Evolutionary conservation across 768 basidiomycete species (phyloP), one percentile per base, ranked within the genome.

Genomic region (Gloeopeniophorella convolvens): DNA sequence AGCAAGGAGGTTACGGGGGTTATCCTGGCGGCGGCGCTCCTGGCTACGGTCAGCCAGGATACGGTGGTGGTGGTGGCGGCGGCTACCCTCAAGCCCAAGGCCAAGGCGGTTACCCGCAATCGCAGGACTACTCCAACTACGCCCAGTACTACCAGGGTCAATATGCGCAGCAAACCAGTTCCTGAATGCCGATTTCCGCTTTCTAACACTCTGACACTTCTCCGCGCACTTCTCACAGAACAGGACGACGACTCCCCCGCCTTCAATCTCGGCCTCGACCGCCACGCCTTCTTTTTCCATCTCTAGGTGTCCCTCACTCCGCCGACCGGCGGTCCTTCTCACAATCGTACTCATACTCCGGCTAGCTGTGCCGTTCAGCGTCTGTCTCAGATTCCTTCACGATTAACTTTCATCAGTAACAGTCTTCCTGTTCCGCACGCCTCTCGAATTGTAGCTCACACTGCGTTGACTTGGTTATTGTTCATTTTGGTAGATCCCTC

Each of bases 121-220:
- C 75, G 57, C 81, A 83, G 70, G 89, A 89, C 65, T 89, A 89
- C 64, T 73, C 80, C 65, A 86, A 80, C 65, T 91, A 91, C 55
- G 85, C 88, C 36, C 78, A 87, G 54, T 92, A 91, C 66, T 92
- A 92, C 68, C 88, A 90, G 72, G 80, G 78, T 66, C 88, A 89
- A 76, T 90, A 89, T 63, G 74, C 82, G 56, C 87, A 89, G 66
- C 83, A 85, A 69, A 56, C 56, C 82, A 81, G 68, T 64, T 76
- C 65, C 74, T 66, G 62, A 67, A 70, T n/a, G 65, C 70, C 28
- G 52, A 68, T 32, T 62, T 68, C 59, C 71, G 64, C 62, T 52
- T 51, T 50, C 59, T 61, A 50, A 60, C 59, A 51, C 40, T 49
- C 56, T 53, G 47, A 50, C 48, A 48, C 41, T 45, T 49, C 53